Base-by-base conservation (phyloP, 2,329 filamentous ascomycete genomes). In the Sphaerostilbella broomeana region DNA sequence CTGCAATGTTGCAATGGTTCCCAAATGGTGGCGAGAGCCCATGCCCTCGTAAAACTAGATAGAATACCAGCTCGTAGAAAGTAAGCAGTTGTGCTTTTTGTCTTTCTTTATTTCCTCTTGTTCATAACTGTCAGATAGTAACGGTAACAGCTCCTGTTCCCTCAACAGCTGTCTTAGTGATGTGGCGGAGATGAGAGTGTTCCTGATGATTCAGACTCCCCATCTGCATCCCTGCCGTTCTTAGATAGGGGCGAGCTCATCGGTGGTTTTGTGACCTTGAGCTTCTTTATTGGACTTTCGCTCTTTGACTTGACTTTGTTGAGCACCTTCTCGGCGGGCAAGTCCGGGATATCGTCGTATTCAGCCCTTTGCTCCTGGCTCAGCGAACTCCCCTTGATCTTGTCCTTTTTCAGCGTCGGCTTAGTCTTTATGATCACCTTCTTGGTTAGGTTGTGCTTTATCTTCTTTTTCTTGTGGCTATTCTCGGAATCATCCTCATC, bases 401-500 rank as follows among this genome's bases (percentile, higher is more conserved):
- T 75, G 13, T 77, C 72, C 59, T 76, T 77, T 55, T 76, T 77
- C 8, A 61, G 53, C 6, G 52, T 55, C 3, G 57, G 58, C 51
- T 74, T 74, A 18, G 68, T 68, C 62, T 78, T 78, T 31, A 77
- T 57, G 21, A 75, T 66, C 42, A 76, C 62, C 57, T 76, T 77
- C 58, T 75, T 77, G 28, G 69, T 64, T 32, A 49, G 18, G 17
- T 44, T 40, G 16, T 67, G 56, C 60, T 77, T 78, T 43, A 70
- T 51, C 59, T 72, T 75, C 67, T 78, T 78, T 64, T 77, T 79
- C 63, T 75, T 77, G 59, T 51, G 68, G 40, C 58, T 62, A 20
- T 65, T 60, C 43, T 74, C 71, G 12, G 70, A 69, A 18, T 72
- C 70, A 19, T 68, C 71, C 30, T 73, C 73, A 18, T 77, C 73